A percentile compares a stretch with the other conserved stretches of the same genome.
Conservation (phyloP, 345 rosid species). For the Populus simonii region DNA sequence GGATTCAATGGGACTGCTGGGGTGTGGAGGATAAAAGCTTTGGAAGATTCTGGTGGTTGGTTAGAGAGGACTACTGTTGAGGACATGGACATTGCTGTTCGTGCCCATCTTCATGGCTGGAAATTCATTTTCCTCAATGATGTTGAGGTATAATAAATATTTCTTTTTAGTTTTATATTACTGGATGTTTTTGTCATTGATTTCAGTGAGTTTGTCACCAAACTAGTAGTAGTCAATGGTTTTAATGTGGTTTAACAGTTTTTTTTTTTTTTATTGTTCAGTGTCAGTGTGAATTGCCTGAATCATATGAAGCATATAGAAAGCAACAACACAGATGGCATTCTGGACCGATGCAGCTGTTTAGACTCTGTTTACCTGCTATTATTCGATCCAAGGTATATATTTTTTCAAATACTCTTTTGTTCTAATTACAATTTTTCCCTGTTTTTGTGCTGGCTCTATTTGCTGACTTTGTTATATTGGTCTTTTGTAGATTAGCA, state of each 20-base stretch:
- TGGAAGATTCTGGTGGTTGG: conserved; percentile 97
- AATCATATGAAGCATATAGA: conserved; percentile 90
- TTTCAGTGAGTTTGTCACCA: not conserved
- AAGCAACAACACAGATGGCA: conserved; percentile 98
- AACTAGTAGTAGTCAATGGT: not conserved
- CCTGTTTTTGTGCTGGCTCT: not conserved
- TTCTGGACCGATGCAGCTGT: conserved; percentile 96
- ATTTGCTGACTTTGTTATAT: conserved; percentile 1
- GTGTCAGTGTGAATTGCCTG: conserved; percentile 93
- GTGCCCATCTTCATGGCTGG: conserved; percentile 95
- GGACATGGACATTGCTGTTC: conserved; percentile 97
- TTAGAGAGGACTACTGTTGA: conserved; percentile 94
- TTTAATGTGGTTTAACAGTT: not conserved
- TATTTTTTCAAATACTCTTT: not conserved
- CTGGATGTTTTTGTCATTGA: not conserved
- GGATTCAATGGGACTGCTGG: conserved; percentile 98
- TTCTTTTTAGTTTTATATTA: not conserved
- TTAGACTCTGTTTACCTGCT: conserved; percentile 80
- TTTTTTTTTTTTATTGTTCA: conserved; percentile 23
- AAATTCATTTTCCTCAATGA: conserved; percentile 82
- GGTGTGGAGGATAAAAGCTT: conserved; percentile 94
- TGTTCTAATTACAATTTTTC: not conserved
- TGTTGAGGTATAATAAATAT: conserved; percentile 55
- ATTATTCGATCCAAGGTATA: conserved; percentile 73
- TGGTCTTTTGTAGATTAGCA: conserved; percentile 58